Evolutionary conservation across 352 stramenopile genomes (phyloP), one percentile per base, ranked within the genome.

Genomic region (Phytophthora tentaculata): DNA sequence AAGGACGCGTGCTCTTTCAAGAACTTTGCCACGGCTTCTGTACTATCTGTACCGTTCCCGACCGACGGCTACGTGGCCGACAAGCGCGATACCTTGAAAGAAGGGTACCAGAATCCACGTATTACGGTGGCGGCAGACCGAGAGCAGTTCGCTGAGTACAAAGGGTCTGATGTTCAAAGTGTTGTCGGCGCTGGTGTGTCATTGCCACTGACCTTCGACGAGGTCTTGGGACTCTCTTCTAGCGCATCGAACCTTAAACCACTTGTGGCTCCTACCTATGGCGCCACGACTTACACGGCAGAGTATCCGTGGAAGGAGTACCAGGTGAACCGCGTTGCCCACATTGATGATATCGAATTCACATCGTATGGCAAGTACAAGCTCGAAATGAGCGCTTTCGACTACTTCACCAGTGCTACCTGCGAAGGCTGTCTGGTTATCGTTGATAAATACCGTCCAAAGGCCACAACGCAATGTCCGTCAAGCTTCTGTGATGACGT

Each of bases 401-500:
- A 92, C 61, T 90, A 88, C 56, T 75, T 61, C 16, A 64, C 39
- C 0, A 52, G 71, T 5, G 68, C 81, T 6, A 74, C 61, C 41
- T 92, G 82, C 54, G 45, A 64, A 5, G 84, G 80, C 3, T 92
- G 84, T 44, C 56, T 92, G 4, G 67, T 77, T 0, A 77, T 92
- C 17, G 68, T 87, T 1, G 84, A 92, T 48, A 61, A 84, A 0
- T 73, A 75, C 60, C 82, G 82, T 22, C 84, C 84, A 3, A 61
- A 56, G 17, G 59, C 54, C 22, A 85, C 68, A 0, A 76, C 64
- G 0, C n/a, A 24, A 23, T 91, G 84, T 20, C 82, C 82, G 0
- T 28, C 20, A 2, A 70, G 57, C 19, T 82, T 87, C 56, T 81
- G 67, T 28, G 83, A 88, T 24, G 54, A 69, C 0, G 29, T 61